phyloP scores from a whole-genome alignment of 495 filamentous ascomycete species.

The Penicillium herquei region DNA sequence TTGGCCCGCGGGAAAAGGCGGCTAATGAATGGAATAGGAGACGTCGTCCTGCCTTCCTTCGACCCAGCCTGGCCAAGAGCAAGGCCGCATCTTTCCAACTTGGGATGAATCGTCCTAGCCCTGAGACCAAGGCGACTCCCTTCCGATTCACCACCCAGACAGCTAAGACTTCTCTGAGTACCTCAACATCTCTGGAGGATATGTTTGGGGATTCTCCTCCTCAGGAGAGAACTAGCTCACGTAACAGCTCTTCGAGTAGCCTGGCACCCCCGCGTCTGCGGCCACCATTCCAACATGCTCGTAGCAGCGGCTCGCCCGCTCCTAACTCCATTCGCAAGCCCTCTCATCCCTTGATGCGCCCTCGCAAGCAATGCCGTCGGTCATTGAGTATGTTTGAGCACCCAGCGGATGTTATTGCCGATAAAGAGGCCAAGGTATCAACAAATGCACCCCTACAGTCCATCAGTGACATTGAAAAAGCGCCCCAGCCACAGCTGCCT shows the following conservation, averaged over 20 bases:
- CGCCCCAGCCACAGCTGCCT: slow-evolving; percentile 71
- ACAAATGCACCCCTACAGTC: slow-evolving; percentile 61
- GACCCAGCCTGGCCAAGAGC: slow-evolving; percentile 41
- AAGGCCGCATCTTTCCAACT: slow-evolving; percentile 45
- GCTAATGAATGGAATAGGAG: slow-evolving; percentile 25
- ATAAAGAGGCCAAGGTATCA: slow-evolving; percentile 55
- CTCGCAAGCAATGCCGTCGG: slow-evolving; percentile 82
- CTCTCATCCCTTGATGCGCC: slow-evolving; percentile 69
- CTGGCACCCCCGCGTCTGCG: slow-evolving; percentile 55
- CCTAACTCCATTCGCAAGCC: slow-evolving; percentile 66
- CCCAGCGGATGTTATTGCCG: slow-evolving; percentile 79
- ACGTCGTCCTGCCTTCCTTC: slow-evolving; percentile 42
- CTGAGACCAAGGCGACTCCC: slow-evolving; percentile 64
- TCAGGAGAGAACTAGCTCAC: slow-evolving; percentile 51
- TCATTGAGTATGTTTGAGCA: slow-evolving; percentile 98
- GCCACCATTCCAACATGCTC: slow-evolving; percentile 57
- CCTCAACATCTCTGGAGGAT: slow-evolving; percentile 68
- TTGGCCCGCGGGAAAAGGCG: background rate
- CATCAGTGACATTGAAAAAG: slow-evolving; percentile 73
- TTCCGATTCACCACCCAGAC: slow-evolving; percentile 72
- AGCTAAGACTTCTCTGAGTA: slow-evolving; percentile 50
- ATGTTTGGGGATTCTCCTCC: slow-evolving; percentile 79
- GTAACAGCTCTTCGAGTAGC: slow-evolving; percentile 31
- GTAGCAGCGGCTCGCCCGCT: slow-evolving; percentile 69
- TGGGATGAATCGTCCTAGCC: slow-evolving; percentile 31